Evolutionary conservation across 306 rosid genomes (phyloP), one percentile per base, ranked within the genome.

Genomic region (Trichosanthes cucumerina): DNA sequence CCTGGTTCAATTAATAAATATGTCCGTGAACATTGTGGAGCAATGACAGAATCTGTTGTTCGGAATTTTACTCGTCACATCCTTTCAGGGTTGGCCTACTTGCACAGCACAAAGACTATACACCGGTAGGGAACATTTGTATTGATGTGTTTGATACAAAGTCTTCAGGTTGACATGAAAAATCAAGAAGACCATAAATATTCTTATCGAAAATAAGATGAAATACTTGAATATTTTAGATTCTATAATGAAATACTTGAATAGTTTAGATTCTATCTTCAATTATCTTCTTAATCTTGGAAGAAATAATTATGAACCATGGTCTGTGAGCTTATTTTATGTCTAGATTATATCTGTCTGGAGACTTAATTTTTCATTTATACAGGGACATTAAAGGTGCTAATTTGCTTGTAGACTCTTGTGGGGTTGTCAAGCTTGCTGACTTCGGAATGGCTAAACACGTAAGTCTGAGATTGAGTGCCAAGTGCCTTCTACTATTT

Each of bases 361-460:
- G 79, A 4, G 65, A 33, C 12, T 21, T 78, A 23, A 13, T 28
- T 66, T 49, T 72, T 80, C 76, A 57, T 24, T 44, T 47, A 50
- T 81, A 7, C 70, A 96, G 99, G 89, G 99, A 96, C 86, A 92
- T 96, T 80, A 96, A 92, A 78, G 99, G 99, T 65, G 98, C 98
- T 59, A 96, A 96, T 86, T 87, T 96, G 89, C 97, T 96, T 72
- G 99, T 96, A 74, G 98, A 96, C 86, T 91, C 97, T 71, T 69
- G 84, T 57, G 99, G 99, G 68, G 97, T 91, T 78, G 98, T 96
- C 80, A 91, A 96, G 89, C 96, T 96, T 74, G 93, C 99, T 36
- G 99, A 96, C 83, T 96, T 96, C 88, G 99, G 99, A 80, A 96
- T 96, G 99, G 92, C 99, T 76, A 92, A 96, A 79, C 98, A 89